phyloP scores from a whole-genome alignment of 164 flowering plant species.

The Macadamia integrifolia region DNA sequence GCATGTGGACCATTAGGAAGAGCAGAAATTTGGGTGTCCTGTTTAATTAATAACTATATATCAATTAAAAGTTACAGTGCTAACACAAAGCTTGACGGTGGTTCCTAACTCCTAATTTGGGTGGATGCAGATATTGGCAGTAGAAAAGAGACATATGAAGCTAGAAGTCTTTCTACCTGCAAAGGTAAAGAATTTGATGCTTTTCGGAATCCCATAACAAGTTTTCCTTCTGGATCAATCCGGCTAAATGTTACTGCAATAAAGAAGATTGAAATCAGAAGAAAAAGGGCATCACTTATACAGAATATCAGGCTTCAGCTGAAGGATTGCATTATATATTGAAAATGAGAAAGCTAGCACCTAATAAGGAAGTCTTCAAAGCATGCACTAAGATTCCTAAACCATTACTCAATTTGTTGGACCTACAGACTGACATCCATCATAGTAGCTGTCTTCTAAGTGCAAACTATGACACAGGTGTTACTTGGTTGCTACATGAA shows the following conservation, averaged over 20 bases:
- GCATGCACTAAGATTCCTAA: too few relatives aligned
- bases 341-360: too few relatives aligned
- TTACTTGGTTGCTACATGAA: too few relatives aligned
- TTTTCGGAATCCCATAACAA: constrained; percentile 89
- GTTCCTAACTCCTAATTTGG: not conserved
- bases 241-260: constrained; percentile 83
- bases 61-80: constrained; percentile 14
- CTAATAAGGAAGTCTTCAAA: too few relatives aligned
- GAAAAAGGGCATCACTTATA: not conserved
- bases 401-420: too few relatives aligned
- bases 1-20: constrained; percentile 42
- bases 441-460: too few relatives aligned
- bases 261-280: constrained; percentile 7
- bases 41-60: constrained; percentile 25
- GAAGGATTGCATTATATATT: too few relatives aligned
- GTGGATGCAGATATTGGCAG: not conserved
- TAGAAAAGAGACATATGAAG: not conserved
- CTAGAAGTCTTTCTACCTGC: constrained; percentile 35
- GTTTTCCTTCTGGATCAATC: constrained; percentile 86
- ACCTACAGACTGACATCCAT: too few relatives aligned
- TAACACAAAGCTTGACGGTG: constrained; percentile 10
- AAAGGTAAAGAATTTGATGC: constrained; percentile 40
- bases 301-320: too few relatives aligned
- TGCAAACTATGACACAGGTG: too few relatives aligned
- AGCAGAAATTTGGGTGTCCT: constrained; percentile 51